These are phyloP conservation scores for Mollisia scopiformis DNA, from an alignment of 2,329 filamentous ascomycete species.

Conservation along the genomic window DNA sequence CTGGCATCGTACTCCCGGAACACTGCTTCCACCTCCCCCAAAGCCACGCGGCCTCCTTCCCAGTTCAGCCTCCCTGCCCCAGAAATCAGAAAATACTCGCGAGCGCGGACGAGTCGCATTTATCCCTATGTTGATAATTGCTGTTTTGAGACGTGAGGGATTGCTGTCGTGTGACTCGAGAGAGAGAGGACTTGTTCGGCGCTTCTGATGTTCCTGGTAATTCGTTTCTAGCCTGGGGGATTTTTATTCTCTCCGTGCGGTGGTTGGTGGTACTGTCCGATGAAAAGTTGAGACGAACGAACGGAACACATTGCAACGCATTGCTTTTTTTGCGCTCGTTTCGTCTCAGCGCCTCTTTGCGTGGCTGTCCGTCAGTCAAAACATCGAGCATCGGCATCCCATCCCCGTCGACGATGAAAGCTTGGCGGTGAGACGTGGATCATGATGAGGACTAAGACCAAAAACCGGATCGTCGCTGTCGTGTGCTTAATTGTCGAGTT, in stretches of 20 bases:
- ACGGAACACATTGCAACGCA: no score
- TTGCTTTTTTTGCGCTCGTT: neutral
- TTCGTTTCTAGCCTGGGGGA: no score
- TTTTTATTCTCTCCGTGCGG: no score
- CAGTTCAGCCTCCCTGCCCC: neutral
- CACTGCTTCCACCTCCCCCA: neutral
- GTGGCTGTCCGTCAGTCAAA: neutral
- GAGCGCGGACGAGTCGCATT: neutral
- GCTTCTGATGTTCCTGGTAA: no score
- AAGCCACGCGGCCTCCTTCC: neutral
- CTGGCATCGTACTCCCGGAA: neutral
- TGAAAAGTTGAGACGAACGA: neutral
- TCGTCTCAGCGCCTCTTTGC: neutral
- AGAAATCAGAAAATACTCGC: neutral
- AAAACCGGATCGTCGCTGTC: conserved; percentile 11
- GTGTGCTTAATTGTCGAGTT: conserved; percentile 12
- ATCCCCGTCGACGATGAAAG: neutral
- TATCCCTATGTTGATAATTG: neutral
- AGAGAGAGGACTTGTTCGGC: no score
- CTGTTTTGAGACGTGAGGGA: neutral
- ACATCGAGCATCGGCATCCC: neutral
- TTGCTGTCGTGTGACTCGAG: neutral
- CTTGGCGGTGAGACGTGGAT: no score
- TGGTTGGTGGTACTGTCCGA: neutral
- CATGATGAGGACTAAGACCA: no score